Percentiles rank a stretch among this genome's conserved stretches.
Evolutionary conservation across 768 basidiomycete genomes (phyloP).

Genomic region (Leccinum ochraceum): DNA sequence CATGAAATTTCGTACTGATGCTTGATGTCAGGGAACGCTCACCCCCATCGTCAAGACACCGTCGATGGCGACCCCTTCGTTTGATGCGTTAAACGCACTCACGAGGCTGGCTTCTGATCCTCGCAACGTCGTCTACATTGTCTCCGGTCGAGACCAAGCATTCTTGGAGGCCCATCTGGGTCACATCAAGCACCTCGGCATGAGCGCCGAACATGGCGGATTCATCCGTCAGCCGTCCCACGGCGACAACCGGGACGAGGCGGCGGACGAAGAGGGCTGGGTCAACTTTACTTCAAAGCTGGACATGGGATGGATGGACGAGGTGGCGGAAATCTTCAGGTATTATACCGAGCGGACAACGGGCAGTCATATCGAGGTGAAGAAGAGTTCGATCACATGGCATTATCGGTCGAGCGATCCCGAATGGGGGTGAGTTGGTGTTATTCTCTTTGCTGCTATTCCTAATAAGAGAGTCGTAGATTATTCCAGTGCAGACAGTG

Average conservation of each 20-base stretch:
- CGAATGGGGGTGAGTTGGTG: conserved; percentile 83
- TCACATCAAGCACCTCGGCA: conserved; percentile 77
- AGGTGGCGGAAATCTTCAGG: conserved; percentile 93
- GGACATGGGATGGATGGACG: conserved; percentile 98
- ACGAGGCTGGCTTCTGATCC: conserved; percentile 74
- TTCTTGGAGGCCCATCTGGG: conserved; percentile 94
- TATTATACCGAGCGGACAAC: conserved; percentile 98
- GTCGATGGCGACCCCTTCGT: conserved; percentile 80
- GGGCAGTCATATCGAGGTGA: conserved; percentile 94
- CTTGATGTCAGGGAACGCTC: conserved; percentile 73
- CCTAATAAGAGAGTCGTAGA: conserved; percentile 34
- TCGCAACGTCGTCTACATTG: conserved; percentile 92
- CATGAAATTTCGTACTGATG: neutral
- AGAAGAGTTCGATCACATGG: conserved; percentile 98
- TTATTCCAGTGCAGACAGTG: conserved; percentile 96
- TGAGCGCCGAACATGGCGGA: conserved; percentile 95
- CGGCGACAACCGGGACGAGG: neutral
- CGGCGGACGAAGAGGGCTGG: conserved; percentile 51
- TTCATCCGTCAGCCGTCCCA: conserved; percentile 78
- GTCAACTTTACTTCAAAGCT: conserved; percentile 85
- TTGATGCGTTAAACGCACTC: conserved; percentile 73
- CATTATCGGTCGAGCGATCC: conserved; percentile 93
- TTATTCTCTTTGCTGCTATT: neutral
- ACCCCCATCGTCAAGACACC: conserved; percentile 96
- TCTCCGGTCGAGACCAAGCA: conserved; percentile 90